A percentile compares a stretch with the other conserved stretches of the same genome.
phyloP scores from a whole-genome alignment of 306 rosid genomes.

The Potentilla sterilis region DNA sequence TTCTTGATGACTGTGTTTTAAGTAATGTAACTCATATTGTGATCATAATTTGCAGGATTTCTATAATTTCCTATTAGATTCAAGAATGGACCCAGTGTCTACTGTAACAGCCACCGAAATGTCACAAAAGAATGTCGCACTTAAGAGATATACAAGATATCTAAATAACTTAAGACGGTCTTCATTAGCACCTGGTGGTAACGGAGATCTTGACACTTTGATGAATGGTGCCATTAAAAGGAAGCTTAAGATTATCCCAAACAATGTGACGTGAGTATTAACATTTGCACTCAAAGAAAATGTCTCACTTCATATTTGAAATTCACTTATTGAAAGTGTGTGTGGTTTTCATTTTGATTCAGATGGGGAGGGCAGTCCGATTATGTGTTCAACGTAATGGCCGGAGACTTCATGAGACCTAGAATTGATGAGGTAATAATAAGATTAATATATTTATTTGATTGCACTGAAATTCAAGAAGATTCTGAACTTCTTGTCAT shows the following conservation, averaged over 20 bases:
- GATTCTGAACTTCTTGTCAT: not conserved
- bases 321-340: not conserved
- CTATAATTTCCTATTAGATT: conserved; percentile 64
- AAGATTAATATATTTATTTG: not conserved
- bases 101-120: conserved; percentile 31
- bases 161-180: conserved; percentile 40
- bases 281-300: not conserved
- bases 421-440: conserved; percentile 69
- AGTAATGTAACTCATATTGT: not conserved
- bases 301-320: not conserved
- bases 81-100: conserved; percentile 36
- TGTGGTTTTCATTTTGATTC: too few relatives aligned
- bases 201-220: conserved; percentile 35
- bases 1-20: not conserved
- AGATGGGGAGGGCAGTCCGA: conserved; percentile 75
- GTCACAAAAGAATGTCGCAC: conserved; percentile 22
- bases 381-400: conserved; percentile 32
- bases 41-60: conserved; percentile 49
- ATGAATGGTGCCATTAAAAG: conserved; percentile 71
- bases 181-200: conserved; percentile 42
- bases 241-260: conserved; percentile 72
- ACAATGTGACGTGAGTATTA: conserved; percentile 55
- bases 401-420: conserved; percentile 84
- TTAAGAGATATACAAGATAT: conserved; percentile 51
- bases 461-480: not conserved